Base-by-base conservation (phyloP, 225 moss, liverwort and hornwort genomes). In the Bryum argenteum region DNA sequence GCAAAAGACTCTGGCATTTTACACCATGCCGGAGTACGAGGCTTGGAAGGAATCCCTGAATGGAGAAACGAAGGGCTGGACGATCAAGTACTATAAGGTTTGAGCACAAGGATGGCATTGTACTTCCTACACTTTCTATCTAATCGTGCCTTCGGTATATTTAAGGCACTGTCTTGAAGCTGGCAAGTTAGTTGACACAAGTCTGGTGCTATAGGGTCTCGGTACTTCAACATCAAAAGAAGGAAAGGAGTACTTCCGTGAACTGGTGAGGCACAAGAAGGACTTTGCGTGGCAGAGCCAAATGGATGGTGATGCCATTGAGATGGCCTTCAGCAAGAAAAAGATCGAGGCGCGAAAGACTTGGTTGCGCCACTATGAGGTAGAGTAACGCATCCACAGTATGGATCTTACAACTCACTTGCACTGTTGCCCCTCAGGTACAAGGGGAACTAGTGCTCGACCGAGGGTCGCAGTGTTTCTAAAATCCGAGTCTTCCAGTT, bases 241-340 rank as follows among this genome's bases (percentile, higher is more conserved):
- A 80, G 97, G 98, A 9, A 98, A 98, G 38, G 88, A 92, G 72
- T 98, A 98, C 67, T 98, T 98, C 52, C 89, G 94, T 75, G 87
- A 98, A 55, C 85, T 98, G 19, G 0, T 47, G 0, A 84, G 78
- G 70, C 98, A 98, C 80, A 98, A 87, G 52, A 98, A 98, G 53
- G 89, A 91, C 62, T 94, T 98, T 61, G 39, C 63, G 38, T 98
- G 98, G 98, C 83, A 75, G 6, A 87, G 87, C 59, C 67, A 92
- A 69, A 75, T 82, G 71, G 98, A 98, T 67, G 92, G 98, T 20
- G 98, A 98, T 57, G 98, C 98, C 12, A 98, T 98, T 51, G 98
- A 98, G 76, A 98, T 98, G 98, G 98, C 98, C 2, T 98, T 98
- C 66, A 98, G 98, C 69, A 98, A 98, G 83, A 98, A 98, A 76